A percentile compares a stretch with the other conserved stretches of the same genome.
Conservation (phyloP, 805 yeast genomes). For the Lipomyces orientalis region DNA sequence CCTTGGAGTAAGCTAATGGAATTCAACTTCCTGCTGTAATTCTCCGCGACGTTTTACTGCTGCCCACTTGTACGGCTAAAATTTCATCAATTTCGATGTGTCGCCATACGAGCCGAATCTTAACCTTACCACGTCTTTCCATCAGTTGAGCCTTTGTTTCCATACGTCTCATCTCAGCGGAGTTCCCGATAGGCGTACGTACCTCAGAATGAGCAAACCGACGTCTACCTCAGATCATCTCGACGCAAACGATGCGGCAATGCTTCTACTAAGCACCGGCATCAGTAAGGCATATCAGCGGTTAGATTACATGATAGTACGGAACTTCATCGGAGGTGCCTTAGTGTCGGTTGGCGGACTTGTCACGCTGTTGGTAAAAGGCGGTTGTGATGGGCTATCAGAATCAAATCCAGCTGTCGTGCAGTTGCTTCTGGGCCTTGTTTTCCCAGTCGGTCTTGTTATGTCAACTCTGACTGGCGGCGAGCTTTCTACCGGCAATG, state of each 20-base stretch:
- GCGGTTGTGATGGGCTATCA: conserved; percentile 32
- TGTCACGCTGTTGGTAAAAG: conserved; percentile 34
- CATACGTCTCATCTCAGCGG: background rate
- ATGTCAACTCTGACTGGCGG: conserved; percentile 37
- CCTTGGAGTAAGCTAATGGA: background rate
- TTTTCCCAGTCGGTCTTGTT: conserved; percentile 37
- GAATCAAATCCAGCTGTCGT: conserved; percentile 35
- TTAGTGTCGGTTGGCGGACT: conserved; percentile 37
- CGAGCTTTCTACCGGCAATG: conserved; percentile 36
- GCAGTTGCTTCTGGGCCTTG: conserved; percentile 32
- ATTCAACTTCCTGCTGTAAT: conserved; percentile 12
- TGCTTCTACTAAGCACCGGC: conserved; percentile 28
- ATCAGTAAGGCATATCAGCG: conserved; percentile 33
- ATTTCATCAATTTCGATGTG: background rate
- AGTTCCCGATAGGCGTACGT: background rate
- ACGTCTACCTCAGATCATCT: conserved; percentile 23
- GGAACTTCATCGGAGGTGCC: conserved; percentile 37
- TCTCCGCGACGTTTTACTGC: background rate
- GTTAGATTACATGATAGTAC: conserved; percentile 29
- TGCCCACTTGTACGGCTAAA: background rate
- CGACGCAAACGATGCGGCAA: conserved; percentile 35
- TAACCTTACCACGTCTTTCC: background rate
- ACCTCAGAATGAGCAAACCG: background rate
- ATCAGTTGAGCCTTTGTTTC: background rate
- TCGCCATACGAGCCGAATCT: background rate